Percentiles rank a stretch among this genome's conserved stretches.
Conservation (phyloP, 495 filamentous ascomycete species). For the Thermothielavioides terrestris region DNA sequence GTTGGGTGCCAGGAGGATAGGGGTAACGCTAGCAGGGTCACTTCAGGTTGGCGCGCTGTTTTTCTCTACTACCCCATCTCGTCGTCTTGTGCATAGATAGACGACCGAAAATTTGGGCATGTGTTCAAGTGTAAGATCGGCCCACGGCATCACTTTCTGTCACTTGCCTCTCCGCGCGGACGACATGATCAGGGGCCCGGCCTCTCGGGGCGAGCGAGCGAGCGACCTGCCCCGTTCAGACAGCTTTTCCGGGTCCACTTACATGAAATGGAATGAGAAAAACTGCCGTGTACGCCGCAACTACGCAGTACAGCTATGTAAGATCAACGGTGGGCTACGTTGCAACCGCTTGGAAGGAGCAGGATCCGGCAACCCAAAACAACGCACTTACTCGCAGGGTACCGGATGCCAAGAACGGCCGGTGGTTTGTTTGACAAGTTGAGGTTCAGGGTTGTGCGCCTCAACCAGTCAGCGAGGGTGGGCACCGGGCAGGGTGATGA, state of each 20-base stretch:
- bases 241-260: neutral
- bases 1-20: neutral
- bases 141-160: too few relatives aligned
- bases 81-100: neutral
- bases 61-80: neutral
- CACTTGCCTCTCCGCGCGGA: too few relatives aligned
- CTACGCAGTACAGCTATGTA: too few relatives aligned
- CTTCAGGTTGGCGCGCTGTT: too few relatives aligned
- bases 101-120: neutral
- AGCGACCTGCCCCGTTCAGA: too few relatives aligned
- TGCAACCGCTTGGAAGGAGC: slow-evolving; percentile 1
- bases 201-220: too few relatives aligned
- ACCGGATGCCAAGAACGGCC: neutral
- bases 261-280: neutral
- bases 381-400: neutral
- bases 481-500: neutral
- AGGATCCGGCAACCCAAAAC: neutral
- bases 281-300: neutral
- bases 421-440: neutral
- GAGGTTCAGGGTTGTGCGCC: slow-evolving; percentile 1
- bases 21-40: neutral
- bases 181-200: too few relatives aligned
- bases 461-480: neutral
- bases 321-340: too few relatives aligned
- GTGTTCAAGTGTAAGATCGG: neutral